Evolutionary conservation across 441 rosid species (phyloP).

Genomic region (Adansonia gregorii): DNA sequence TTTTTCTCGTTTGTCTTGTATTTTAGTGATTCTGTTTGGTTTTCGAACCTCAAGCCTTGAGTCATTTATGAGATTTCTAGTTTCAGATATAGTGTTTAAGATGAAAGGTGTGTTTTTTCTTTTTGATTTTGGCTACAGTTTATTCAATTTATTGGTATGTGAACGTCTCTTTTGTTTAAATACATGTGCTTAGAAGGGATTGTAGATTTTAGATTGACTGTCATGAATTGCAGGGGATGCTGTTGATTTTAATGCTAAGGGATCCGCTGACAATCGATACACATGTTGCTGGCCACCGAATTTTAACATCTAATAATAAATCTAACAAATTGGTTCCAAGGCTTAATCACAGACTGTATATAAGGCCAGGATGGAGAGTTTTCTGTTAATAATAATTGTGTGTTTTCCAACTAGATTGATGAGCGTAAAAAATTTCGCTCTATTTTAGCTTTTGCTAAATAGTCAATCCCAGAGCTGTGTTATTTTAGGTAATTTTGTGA

Average conservation of each 20-base stretch:
- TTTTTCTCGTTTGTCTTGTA: not conserved
- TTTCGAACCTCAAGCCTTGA: not conserved
- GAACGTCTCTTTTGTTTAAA: not conserved
- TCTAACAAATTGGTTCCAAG: not conserved
- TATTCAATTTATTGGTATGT: not conserved
- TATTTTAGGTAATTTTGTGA: slow-evolving; percentile 11
- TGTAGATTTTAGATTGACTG: not conserved
- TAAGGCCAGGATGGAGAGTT: not conserved
- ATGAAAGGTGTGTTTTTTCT: not conserved
- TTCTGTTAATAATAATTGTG: not conserved
- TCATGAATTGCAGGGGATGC: not conserved
- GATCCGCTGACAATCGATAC: not conserved
- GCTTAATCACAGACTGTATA: not conserved
- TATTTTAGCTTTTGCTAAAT: not conserved
- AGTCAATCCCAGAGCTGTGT: not conserved
- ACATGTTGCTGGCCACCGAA: not conserved
- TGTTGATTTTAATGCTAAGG: not conserved
- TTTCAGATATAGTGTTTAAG: slow-evolving; percentile 29
- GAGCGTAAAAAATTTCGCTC: not conserved
- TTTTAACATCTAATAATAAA: not conserved
- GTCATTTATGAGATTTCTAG: not conserved
- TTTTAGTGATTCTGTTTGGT: not conserved
- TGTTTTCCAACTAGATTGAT: slow-evolving; percentile 3
- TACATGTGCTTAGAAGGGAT: not conserved
- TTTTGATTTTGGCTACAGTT: not conserved